Evolutionary conservation across 129 eudicot species (phyloP).

Genomic region (Tanacetum coccineum): DNA sequence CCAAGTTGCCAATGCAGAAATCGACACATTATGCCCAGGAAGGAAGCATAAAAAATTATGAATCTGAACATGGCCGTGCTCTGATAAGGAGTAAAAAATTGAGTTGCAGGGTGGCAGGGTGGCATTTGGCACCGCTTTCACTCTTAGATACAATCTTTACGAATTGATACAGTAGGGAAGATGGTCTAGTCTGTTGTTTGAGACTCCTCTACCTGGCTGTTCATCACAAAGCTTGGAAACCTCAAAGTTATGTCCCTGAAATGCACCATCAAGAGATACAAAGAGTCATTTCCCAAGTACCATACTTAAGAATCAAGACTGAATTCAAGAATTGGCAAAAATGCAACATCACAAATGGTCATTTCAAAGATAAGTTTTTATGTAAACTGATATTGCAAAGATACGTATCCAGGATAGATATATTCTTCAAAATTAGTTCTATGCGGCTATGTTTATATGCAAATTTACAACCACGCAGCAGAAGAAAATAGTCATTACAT

Average conservation of each 20-base stretch:
- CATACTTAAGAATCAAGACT: neutral
- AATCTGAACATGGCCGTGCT: slow-evolving; percentile 11
- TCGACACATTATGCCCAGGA: slow-evolving; percentile 2
- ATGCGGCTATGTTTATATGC: neutral
- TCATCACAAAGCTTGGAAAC: slow-evolving; percentile 51
- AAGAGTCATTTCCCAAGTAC: neutral
- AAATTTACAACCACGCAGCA: neutral
- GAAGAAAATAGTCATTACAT: neutral
- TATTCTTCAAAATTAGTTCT: neutral
- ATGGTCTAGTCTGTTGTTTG: slow-evolving; percentile 22
- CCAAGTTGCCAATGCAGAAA: slow-evolving; percentile 17
- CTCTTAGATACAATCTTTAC: slow-evolving; percentile 1
- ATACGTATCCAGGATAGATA: neutral
- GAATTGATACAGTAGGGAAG: neutral
- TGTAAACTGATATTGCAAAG: neutral
- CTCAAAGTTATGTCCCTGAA: slow-evolving; percentile 42
- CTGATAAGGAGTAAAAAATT: neutral
- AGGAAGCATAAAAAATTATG: slow-evolving; percentile 12
- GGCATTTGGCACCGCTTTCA: neutral
- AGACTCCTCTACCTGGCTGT: slow-evolving; percentile 37
- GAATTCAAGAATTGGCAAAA: slow-evolving; percentile 11
- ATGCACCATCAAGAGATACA: neutral
- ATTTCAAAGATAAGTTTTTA: neutral
- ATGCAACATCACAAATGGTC: neutral
- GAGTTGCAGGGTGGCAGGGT: no score